Evolutionary conservation across 345 rosid species (phyloP), one percentile per base, ranked within the genome.

Genomic region (Hibiscus tridactylites): DNA sequence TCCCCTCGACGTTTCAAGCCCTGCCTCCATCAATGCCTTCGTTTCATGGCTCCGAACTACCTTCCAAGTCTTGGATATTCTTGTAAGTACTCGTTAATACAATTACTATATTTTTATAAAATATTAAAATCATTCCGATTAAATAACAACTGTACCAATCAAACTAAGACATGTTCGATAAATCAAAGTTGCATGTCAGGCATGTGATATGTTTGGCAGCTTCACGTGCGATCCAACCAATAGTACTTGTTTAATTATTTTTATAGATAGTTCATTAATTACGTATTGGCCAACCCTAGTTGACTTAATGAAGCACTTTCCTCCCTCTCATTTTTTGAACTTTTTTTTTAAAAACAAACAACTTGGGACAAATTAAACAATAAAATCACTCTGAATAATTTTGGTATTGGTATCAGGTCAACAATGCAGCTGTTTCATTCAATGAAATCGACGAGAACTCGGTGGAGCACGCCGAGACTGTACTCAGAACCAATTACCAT

Each of bases 341-440:
- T 44, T 2, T 44, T 2, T 44, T 44, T 44, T 44, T 44, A 44
- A 44, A 35, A 39, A 39, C 10, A 39, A 39, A 1, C 44, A 39
- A 7, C 44, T 39, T 39, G 44, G 44, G 44, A 39, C 44, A 39
- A 7, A 39, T 39, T 39, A 39, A 44, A 44, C 47, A 44, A 44
- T 44, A 44, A 44, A 44, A 9, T 44, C 47, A 44, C 12, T 44
- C 47, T 44, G 47, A 50, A 50, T 1, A 0, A 50, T 15, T 49
- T 13, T 50, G 17, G 16, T 50, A 50, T 50, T 50, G 17, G n/a
- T 50, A 15, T 13, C 61, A 91, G 98, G 92, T 89, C 53, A 93
- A 93, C 71, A 93, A 93, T 77, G 96, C 94, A 0, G 97, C 83
- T 0, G 96, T 91, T 50, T 87, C 97, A 29, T 93, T 91, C 77